A percentile compares a stretch with the other conserved stretches of the same genome.
These are phyloP conservation scores for Evansstolkia leycettana DNA, from an alignment of 495 filamentous ascomycete species.

Conservation along the genomic window DNA sequence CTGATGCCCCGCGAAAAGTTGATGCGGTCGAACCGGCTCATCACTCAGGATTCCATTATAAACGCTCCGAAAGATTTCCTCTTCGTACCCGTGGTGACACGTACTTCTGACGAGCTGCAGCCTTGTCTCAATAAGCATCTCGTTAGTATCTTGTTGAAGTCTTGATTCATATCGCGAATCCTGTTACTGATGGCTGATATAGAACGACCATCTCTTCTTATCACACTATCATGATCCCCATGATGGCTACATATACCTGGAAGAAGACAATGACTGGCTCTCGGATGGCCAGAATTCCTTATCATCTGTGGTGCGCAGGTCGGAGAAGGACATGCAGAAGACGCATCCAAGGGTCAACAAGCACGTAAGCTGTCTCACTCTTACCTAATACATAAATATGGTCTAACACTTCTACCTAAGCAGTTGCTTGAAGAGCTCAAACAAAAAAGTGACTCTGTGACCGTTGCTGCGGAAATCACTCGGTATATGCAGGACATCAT, in stretches of 20 bases:
- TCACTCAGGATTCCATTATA: constrained; percentile 57
- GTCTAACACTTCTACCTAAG: neutral
- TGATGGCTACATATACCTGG: constrained; percentile 59
- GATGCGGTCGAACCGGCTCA: constrained; percentile 65
- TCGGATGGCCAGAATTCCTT: constrained; percentile 32
- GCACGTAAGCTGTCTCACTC: no score
- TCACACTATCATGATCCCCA: constrained; percentile 72
- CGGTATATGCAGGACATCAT: constrained; percentile 78
- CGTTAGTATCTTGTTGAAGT: constrained; percentile 14
- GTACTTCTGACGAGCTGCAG: constrained; percentile 14
- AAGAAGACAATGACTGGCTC: constrained; percentile 40
- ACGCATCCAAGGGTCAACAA: constrained; percentile 10
- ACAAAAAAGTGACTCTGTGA: constrained; percentile 23
- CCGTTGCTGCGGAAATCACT: constrained; percentile 50
- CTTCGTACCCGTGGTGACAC: constrained; percentile 57
- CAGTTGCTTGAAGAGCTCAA: constrained; percentile 34
- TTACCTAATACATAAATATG: no score
- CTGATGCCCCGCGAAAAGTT: constrained; percentile 39
- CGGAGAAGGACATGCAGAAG: constrained; percentile 5
- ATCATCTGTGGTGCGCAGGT: constrained; percentile 34
- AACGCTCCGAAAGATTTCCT: constrained; percentile 70
- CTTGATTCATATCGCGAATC: neutral
- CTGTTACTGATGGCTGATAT: constrained; percentile 2
- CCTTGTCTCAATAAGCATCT: constrained; percentile 33
- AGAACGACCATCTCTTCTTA: constrained; percentile 80